Evolutionary conservation across 352 stramenopile genomes (phyloP).

Genomic region (Globisporangium polare): DNA sequence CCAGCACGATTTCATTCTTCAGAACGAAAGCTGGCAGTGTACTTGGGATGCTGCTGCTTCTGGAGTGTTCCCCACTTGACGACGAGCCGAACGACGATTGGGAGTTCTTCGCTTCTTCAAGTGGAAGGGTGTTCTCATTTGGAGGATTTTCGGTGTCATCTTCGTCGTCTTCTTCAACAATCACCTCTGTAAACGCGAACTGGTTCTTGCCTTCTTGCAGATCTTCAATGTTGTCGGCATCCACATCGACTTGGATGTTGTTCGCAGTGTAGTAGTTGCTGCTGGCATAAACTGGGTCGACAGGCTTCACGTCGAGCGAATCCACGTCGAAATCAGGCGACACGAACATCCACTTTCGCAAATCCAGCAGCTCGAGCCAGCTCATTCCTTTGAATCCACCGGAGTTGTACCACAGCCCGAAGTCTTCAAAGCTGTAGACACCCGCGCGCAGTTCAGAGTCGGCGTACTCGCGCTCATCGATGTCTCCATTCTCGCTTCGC

Average conservation of each 20-base stretch:
- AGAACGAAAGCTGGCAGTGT: slow-evolving; percentile 66
- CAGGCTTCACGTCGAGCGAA: slow-evolving; percentile 55
- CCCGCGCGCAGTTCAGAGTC: slow-evolving; percentile 51
- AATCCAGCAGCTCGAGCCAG: slow-evolving; percentile 82
- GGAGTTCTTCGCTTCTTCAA: slow-evolving; percentile 12
- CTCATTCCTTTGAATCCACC: slow-evolving; percentile 75
- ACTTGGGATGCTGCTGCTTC: slow-evolving; percentile 46
- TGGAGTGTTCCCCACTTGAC: slow-evolving; percentile 46
- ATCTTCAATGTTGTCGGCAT: slow-evolving; percentile 34
- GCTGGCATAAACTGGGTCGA: slow-evolving; percentile 68
- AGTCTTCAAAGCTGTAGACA: slow-evolving; percentile 81
- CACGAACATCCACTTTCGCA: slow-evolving; percentile 83
- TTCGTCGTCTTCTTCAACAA: slow-evolving; percentile 68
- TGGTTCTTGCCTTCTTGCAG: slow-evolving; percentile 31
- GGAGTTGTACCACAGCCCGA: slow-evolving; percentile 83
- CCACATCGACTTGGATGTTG: slow-evolving; percentile 79
- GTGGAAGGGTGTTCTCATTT: slow-evolving; percentile 12
- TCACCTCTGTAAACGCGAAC: slow-evolving; percentile 60
- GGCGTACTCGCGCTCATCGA: slow-evolving; percentile 22
- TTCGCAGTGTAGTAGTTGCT: slow-evolving; percentile 84
- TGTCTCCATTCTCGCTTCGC: slow-evolving; percentile 17
- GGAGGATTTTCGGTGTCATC: slow-evolving; percentile 25
- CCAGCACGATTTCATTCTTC: slow-evolving; percentile 81
- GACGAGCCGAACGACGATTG: slow-evolving; percentile 53
- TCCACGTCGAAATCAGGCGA: slow-evolving; percentile 66